Conservation (phyloP, 768 basidiomycete species). For the Podaxis carcinomalis region DNA sequence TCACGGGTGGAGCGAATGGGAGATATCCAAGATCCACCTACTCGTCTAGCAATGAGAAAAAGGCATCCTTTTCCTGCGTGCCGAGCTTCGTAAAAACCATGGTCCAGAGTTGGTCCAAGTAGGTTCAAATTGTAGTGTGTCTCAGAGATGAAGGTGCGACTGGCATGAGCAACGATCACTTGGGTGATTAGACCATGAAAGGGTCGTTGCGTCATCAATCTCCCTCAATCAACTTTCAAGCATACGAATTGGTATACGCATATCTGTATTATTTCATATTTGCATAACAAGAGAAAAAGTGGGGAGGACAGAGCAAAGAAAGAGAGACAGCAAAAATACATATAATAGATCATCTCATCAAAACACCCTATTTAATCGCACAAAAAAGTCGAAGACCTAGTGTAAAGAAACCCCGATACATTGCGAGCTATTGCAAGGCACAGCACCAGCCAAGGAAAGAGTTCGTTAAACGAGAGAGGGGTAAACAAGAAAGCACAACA, state of each 20-base stretch:
- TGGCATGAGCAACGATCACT: not conserved
- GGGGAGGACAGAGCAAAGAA: conserved; percentile 16
- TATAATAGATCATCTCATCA: conserved; percentile 16
- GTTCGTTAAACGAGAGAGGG: not conserved
- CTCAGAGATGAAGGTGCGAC: not conserved
- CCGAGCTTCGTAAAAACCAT: conserved; percentile 76
- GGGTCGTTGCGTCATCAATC: not conserved
- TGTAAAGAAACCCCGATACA: conserved; percentile 7
- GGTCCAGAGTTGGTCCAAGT: not conserved
- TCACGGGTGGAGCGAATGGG: conserved; percentile 8
- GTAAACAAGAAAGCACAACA: conserved; percentile 5
- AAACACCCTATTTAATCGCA: conserved; percentile 22
- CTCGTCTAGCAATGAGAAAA: conserved; percentile 81
- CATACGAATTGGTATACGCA: not conserved
- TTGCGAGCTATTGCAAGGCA: not conserved
- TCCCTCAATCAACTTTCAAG: not conserved
- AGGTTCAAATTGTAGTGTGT: not conserved
- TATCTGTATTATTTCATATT: conserved; percentile 14
- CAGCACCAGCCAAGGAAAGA: not conserved
- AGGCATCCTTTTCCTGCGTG: conserved; percentile 70
- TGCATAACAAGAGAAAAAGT: conserved; percentile 23
- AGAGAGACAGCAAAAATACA: conserved; percentile 13
- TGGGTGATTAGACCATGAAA: not conserved
- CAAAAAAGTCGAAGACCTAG: conserved; percentile 24
- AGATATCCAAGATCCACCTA: conserved; percentile 28